Percentiles rank a stretch among this genome's conserved stretches.
Evolutionary conservation across 129 eudicot species (phyloP).

Genomic region (Apium graveolens): DNA sequence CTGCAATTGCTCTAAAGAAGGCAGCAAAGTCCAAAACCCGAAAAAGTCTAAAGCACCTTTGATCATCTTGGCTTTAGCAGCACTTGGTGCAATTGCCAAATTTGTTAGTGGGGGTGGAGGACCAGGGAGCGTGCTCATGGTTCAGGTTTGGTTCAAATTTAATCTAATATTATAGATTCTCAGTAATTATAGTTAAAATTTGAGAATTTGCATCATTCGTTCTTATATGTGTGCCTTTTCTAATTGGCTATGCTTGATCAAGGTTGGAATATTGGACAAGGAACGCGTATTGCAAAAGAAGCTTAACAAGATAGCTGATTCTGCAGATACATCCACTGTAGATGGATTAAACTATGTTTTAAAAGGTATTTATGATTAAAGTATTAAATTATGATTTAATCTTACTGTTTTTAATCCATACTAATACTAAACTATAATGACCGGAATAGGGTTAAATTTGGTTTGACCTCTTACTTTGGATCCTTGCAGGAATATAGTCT

Average conservation of each 20-base stretch:
- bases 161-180: not conserved
- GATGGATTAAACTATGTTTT: not conserved
- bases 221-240: not conserved
- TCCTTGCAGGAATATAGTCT: not conserved
- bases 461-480: too few relatives aligned
- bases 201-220: not conserved
- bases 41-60: not conserved
- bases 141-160: not conserved
- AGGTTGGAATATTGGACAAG: slow-evolving; percentile 5
- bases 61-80: not conserved
- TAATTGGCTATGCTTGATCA: not conserved
- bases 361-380: not conserved
- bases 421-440: too few relatives aligned
- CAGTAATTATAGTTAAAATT: not conserved
- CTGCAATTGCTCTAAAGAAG: not conserved
- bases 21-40: not conserved
- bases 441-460: too few relatives aligned
- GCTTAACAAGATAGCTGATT: not conserved
- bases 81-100: not conserved
- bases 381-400: not conserved
- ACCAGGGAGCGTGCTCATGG: not conserved
- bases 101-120: not conserved
- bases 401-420: too few relatives aligned
- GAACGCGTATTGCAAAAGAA: not conserved
- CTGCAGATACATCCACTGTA: not conserved